Conservation (phyloP, 2,329 filamentous ascomycete species). For the Fusarium sp. region DNA sequence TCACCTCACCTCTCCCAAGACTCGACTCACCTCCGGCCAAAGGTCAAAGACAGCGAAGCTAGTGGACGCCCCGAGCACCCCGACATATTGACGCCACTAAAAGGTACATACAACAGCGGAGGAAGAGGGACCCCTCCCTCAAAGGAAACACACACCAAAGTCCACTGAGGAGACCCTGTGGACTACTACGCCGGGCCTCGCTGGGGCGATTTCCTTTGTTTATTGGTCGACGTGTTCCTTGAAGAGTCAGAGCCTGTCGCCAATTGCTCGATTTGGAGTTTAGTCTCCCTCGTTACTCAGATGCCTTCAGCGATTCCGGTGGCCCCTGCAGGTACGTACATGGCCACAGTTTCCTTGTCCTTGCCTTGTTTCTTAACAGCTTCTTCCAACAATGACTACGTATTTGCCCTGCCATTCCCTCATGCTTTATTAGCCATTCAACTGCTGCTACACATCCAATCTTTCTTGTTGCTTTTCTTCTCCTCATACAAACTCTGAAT, state of each 20-base stretch:
- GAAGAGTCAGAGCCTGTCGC: constrained; percentile 26
- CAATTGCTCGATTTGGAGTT: constrained; percentile 30
- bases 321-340: constrained; percentile 41
- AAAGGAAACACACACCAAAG: constrained; percentile 22
- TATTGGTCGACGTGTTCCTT: constrained; percentile 19
- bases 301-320: constrained; percentile 44
- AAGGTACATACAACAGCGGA: neutral
- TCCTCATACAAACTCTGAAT: constrained; percentile 15
- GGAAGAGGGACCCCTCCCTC: neutral
- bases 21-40: constrained; percentile 17
- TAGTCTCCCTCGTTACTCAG: constrained; percentile 36
- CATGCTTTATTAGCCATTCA: constrained; percentile 33
- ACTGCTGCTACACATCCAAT: constrained; percentile 21
- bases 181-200: constrained; percentile 39
- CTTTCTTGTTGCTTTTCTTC: constrained; percentile 3
- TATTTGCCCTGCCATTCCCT: constrained; percentile 24
- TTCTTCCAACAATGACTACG: constrained; percentile 20
- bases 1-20: neutral
- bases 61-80: constrained; percentile 16
- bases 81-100: constrained; percentile 28
- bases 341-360: constrained; percentile 28
- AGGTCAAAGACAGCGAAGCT: neutral
- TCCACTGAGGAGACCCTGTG: constrained; percentile 37
- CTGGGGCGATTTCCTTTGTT: constrained; percentile 28
- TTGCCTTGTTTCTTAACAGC: constrained; percentile 33